Evolutionary conservation across 2,329 filamentous ascomycete genomes (phyloP), one percentile per base, ranked within the genome.

Genomic region (Talaromyces sp.): DNA sequence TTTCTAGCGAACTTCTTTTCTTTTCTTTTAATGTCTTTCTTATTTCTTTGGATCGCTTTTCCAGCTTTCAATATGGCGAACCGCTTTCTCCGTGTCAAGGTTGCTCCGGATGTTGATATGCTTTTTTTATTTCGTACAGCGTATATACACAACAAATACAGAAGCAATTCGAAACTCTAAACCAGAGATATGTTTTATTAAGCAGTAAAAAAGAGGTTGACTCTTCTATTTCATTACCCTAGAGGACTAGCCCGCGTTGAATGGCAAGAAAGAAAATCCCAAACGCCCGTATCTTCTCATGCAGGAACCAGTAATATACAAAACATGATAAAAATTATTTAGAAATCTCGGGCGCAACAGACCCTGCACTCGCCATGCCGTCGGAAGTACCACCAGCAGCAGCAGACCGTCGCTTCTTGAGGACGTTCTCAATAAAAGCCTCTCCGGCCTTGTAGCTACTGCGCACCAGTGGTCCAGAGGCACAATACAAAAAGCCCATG

Each of bases 401-500:
- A 25, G 60, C 55, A 53, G 65, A 22, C 67, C 69, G 71, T 62
- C 92, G 83, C 85, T 96, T 96, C 78, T 91, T 90, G 63, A 99
- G 80, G 22, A 99, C 93, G 70, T 99, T 99, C 82, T 99, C 95
- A 68, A 99, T 99, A 73, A 99, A 99, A 1, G 92, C 92, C 80
- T 99, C 95, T 42, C 95, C 95, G 2, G 95, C 95, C 82, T 99
- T 99, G 81, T 99, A 99, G 54, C 91, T 96, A 67, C 92, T 96
- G 63, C 95, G 85, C 27, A 99, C 93, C 55, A 99, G 81, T 1
- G 95, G 95, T 0, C 95, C 95, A 62, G 90, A 95, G 15, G 95
- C 95, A 74, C 92, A 96, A 80, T 98, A 99, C 68, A 99, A 78
- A 83, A 99, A 99, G 55, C 95, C 95, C 87, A 98, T 86, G 65